Percentiles rank a stretch among this genome's conserved stretches.
Evolutionary conservation across 2,329 filamentous ascomycete genomes (phyloP).

Genomic region (Colletotrichum navitas): DNA sequence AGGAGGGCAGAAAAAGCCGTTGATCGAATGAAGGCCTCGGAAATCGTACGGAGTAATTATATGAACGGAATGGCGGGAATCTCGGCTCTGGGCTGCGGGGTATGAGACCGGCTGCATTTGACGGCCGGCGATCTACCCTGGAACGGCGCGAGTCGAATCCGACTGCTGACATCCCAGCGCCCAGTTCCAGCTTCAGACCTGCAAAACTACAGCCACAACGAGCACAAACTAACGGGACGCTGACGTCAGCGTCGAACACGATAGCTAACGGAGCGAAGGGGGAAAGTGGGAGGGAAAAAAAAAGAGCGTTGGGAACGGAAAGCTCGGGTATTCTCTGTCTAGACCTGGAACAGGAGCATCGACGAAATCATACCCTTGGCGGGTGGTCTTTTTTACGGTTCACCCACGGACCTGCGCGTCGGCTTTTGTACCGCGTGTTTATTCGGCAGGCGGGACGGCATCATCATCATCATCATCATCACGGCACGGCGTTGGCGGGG

Average conservation of each 20-base stretch:
- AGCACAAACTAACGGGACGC: background rate
- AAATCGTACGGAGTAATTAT: slow-evolving; percentile 4
- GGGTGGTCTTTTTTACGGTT: slow-evolving; percentile 18
- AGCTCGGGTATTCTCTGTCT: background rate
- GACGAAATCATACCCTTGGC: slow-evolving; percentile 1
- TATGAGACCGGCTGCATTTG: slow-evolving; percentile 13
- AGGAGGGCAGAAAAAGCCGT: slow-evolving; percentile 73
- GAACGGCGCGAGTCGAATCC: slow-evolving; percentile 18
- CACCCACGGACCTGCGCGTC: slow-evolving; percentile 25
- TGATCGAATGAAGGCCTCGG: slow-evolving; percentile 65
- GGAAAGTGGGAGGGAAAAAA: background rate
- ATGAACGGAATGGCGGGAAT: slow-evolving; percentile 11
- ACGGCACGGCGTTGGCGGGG: slow-evolving; percentile 40
- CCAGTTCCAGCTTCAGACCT: slow-evolving; percentile 3
- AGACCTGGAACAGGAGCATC: background rate
- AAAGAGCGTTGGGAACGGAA: background rate
- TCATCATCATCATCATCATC: slow-evolving; percentile 40
- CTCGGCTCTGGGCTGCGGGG: slow-evolving; percentile 26
- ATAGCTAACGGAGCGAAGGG: background rate
- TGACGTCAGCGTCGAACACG: background rate
- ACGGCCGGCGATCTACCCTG: slow-evolving; percentile 13
- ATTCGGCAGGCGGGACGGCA: slow-evolving; percentile 21
- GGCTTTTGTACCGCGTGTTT: slow-evolving; percentile 29
- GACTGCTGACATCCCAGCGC: slow-evolving; percentile 4
- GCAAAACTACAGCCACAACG: background rate